phyloP scores from a whole-genome alignment of 495 filamentous ascomycete species.

The Glutinoglossum americanum region DNA sequence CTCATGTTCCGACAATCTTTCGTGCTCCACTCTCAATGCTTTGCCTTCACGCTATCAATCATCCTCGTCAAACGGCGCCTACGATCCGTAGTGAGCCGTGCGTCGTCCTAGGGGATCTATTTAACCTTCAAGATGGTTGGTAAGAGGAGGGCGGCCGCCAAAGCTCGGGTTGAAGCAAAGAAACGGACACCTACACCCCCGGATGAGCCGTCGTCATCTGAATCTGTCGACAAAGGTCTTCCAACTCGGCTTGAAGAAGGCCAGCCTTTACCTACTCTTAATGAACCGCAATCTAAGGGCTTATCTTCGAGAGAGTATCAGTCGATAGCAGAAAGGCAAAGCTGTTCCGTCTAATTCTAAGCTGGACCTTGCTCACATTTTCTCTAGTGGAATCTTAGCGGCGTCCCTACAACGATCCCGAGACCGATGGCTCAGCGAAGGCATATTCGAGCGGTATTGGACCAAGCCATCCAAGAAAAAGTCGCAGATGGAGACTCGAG shows the following conservation, averaged over 20 bases:
- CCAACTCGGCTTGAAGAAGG: constrained; percentile 42
- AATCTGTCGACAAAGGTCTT: constrained; percentile 28
- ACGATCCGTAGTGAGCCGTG: not conserved
- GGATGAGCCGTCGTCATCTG: constrained; percentile 11
- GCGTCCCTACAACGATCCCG: constrained; percentile 70
- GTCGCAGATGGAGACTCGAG: constrained; percentile 30
- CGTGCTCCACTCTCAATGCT: not conserved
- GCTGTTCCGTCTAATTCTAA: not conserved
- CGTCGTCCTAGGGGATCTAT: not conserved
- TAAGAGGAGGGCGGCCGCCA: constrained; percentile 8
- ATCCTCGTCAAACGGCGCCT: not conserved
- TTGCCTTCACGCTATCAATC: not conserved
- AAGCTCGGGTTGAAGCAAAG: constrained; percentile 6
- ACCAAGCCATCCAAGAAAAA: constrained; percentile 72
- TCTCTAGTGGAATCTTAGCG: constrained; percentile 53
- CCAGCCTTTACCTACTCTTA: constrained; percentile 53
- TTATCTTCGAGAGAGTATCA: constrained; percentile 54
- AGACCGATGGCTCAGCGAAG: constrained; percentile 70
- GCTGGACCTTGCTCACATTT: not conserved
- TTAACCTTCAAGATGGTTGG: constrained; percentile 5
- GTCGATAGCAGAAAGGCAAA: constrained; percentile 62
- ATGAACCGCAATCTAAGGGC: constrained; percentile 40
- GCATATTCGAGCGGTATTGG: constrained; percentile 85
- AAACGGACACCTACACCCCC: constrained; percentile 13
- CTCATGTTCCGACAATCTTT: not conserved